Base-by-base conservation (phyloP, 2,329 filamentous ascomycete genomes). In the Ascochyta fabae region DNA sequence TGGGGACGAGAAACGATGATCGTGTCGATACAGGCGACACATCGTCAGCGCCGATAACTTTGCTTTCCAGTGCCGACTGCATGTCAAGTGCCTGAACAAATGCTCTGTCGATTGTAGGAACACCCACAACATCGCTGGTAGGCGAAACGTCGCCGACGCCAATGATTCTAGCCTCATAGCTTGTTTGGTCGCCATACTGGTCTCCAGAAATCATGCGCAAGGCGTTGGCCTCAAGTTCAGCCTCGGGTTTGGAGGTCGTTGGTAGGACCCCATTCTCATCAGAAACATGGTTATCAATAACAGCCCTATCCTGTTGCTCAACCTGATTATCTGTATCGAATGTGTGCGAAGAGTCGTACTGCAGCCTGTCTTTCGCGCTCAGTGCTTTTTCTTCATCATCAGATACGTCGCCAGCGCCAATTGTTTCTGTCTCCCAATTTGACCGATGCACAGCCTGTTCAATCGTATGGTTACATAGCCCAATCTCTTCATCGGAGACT, bases 141-240 rank as follows among this genome's bases (percentile, higher is more conserved):
- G 66, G 65, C 29, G 68, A 68, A 23, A 71, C 62, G 38, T 69
- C 64, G 31, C 64, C 64, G 33, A 45, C 46, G 40, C 64, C 64
- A 36, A 68, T 62, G 19, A 48, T 31, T 23, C 57, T 57, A 3
- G 62, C 65, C 45, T 67, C 64, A 45, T 64, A 67, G 9, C 49
- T 54, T 33, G 54, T 39, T 12, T 43, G 57, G 10, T n/a, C 24
- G 29, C 19, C 22, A 1, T 39, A 26, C 7, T 33, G n/a, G 9
- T 31, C 26, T 41, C 16, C 15, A n/a, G n/a, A 22, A n/a, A 24
- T 16, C 8, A 16, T 38, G 12, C 16, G 48, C 24, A 22, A 34
- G 12, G 33, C 26, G 12, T 16, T 16, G 9, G 19, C 5, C 4
- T 23, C 39, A 7, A 16, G 26, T 8, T 16, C 13, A 6, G 19